Evolutionary conservation across 2,329 filamentous ascomycete species (phyloP), one percentile per base, ranked within the genome.

Genomic region (Aspergillus tamarii): DNA sequence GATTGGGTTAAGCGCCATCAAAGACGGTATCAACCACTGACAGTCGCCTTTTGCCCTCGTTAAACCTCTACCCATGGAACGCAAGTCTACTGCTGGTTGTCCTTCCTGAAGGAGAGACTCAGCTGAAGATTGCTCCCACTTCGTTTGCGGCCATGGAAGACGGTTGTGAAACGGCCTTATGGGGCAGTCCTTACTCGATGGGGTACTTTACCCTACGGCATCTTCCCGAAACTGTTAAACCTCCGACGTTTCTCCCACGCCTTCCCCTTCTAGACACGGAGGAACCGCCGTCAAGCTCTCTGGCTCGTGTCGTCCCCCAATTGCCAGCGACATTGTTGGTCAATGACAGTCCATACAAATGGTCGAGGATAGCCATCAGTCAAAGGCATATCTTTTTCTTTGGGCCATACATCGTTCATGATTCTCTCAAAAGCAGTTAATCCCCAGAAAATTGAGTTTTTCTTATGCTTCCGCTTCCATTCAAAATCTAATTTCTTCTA

Each of bases 271-370:
- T 60, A 34, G 61, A 56, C 60, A 67, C 67, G 67, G 68, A 30
- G 11, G 9, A 16, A 11, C 12, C 62, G 63, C 67, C 67, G 67
- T 63, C 39, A 21, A 69, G 66, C 65, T 65, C 55, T 59, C 30
- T 43, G 30, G 28, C 19, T n/a, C 23, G 39, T 21, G 4, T 32
- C 8, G 4, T 32, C 48, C 19, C 28, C 34, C 19, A 32, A 52
- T 30, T 32, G 19, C 12, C 28, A 52, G 16, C 9, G 48, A n/a
- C 48, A 9, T 52, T 32, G 26, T 52, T 52, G 7, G 19, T 11
- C 26, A 12, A 32, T 8, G 19, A 12, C 16, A n/a, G 1, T 21
- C 16, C 28, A 32, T 52, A 52, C 48, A 52, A 52, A 52, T 30
- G 48, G 28, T 52, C 9, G 48, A 32, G 19, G 48, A 7, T 32